phyloP scores from a whole-genome alignment of 2,329 filamentous ascomycete genomes.

The Aspergillus quadricinctus region DNA sequence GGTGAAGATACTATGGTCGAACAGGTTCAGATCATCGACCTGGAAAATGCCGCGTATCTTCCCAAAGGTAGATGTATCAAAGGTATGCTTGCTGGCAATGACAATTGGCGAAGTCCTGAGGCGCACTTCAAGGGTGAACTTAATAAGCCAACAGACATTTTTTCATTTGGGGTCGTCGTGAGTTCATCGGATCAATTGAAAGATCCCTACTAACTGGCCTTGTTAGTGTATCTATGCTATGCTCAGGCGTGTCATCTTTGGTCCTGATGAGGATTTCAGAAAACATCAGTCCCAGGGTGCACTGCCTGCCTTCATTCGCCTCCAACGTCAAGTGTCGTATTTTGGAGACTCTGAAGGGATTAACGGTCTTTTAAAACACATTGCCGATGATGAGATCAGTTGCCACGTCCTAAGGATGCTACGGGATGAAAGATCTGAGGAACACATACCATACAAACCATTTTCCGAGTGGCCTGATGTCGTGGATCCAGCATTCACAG shows the following conservation, averaged over 20 bases:
- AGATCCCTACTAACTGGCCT: conserved; percentile 2
- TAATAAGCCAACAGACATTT: conserved; percentile 31
- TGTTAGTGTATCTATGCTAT: conserved; percentile 45
- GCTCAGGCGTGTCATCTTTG: conserved; percentile 40
- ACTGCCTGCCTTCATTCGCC: conserved; percentile 30
- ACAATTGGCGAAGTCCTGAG: conserved; percentile 33
- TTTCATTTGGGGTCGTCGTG: conserved; percentile 30
- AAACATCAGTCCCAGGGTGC: conserved; percentile 35
- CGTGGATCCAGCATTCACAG: conserved; percentile 22
- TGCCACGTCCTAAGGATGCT: conserved; percentile 28
- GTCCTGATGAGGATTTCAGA: conserved; percentile 30
- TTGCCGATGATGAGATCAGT: conserved; percentile 26
- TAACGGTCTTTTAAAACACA: too few relatives aligned
- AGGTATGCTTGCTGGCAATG: conserved; percentile 26
- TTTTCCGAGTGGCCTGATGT: conserved; percentile 30
- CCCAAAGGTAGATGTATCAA: conserved; percentile 26
- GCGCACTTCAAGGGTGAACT: conserved; percentile 22
- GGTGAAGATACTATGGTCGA: conserved; percentile 13
- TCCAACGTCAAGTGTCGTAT: conserved; percentile 45
- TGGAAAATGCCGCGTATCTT: conserved; percentile 33
- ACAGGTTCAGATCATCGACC: conserved; percentile 24
- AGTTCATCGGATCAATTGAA: conserved; percentile 2
- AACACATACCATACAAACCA: conserved; percentile 28
- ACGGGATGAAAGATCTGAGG: conserved; percentile 28
- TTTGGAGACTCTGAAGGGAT: conserved; percentile 44